These are phyloP conservation scores for Pontederia paniculata DNA, from an alignment of 176 grass and related monocot genomes.

Conservation along the genomic window DNA sequence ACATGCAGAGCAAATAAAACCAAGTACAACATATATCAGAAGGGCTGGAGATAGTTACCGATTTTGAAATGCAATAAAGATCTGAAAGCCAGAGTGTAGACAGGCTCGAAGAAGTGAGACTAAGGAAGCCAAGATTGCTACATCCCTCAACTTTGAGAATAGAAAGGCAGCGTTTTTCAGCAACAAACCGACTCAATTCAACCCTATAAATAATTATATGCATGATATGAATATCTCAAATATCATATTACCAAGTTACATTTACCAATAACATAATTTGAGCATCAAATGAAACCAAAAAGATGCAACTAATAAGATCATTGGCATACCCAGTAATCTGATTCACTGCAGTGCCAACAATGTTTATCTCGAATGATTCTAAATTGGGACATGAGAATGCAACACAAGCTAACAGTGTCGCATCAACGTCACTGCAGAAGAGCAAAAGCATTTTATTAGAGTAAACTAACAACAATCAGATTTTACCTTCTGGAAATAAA, in stretches of 20 bases:
- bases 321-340: conserved; percentile 59
- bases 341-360: conserved; percentile 44
- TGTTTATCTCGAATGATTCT: conserved; percentile 52
- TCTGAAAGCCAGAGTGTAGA: conserved; percentile 59
- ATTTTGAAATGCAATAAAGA: conserved; percentile 64
- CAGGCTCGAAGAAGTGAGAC: conserved; percentile 53
- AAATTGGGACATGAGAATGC: conserved; percentile 74
- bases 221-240: background rate
- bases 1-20: background rate
- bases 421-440: conserved; percentile 73
- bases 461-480: background rate
- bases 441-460: conserved; percentile 26
- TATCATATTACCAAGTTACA: too few relatives aligned
- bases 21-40: background rate
- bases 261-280: too few relatives aligned
- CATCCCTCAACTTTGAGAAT: conserved; percentile 63
- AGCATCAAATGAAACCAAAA: background rate
- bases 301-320: background rate
- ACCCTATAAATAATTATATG: conserved; percentile 28
- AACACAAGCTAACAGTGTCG: conserved; percentile 63
- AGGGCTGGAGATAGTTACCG: conserved; percentile 22
- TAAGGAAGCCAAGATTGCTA: conserved; percentile 51
- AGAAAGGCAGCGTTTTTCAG: conserved; percentile 46
- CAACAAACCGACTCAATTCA: conserved; percentile 62
- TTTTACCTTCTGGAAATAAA: conserved; percentile 3